Conservation (phyloP, 495 filamentous ascomycete genomes). For the Melanomma pulvis-pyrius region DNA sequence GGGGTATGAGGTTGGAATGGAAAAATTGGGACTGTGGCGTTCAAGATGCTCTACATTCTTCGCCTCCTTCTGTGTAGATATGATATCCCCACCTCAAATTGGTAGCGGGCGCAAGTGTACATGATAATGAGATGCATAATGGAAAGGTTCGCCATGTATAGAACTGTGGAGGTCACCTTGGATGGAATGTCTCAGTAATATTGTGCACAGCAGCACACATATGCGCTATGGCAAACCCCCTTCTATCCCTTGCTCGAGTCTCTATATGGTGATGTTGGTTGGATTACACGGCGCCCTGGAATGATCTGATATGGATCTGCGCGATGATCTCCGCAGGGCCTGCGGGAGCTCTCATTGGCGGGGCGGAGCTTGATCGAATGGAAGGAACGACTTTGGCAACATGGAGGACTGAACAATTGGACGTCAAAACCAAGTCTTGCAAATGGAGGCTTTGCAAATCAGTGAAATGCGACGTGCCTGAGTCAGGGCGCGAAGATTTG, state of each 20-base stretch:
- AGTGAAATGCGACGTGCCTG: too few species aligned
- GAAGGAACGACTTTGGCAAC: not conserved
- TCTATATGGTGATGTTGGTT: slow-evolving; percentile 3
- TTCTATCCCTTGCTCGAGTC: too few species aligned
- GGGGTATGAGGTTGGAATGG: not conserved
- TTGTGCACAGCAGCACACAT: too few species aligned
- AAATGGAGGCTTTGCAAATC: too few species aligned
- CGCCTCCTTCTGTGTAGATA: slow-evolving; percentile 4
- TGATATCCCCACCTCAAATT: slow-evolving; percentile 3
- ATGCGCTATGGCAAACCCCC: too few species aligned
- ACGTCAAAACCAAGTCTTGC: not conserved
- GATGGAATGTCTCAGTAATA: too few species aligned
- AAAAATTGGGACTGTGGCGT: not conserved
- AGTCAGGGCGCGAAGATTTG: too few species aligned
- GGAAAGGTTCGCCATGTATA: not conserved
- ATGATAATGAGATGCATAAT: not conserved
- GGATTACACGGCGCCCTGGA: not conserved
- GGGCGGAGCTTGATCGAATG: not conserved
- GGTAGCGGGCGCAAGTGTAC: not conserved
- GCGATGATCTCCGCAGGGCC: slow-evolving; percentile 1
- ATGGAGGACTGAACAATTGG: not conserved
- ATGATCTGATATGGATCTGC: not conserved
- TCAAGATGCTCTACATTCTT: not conserved
- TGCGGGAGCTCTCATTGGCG: slow-evolving; percentile 8
- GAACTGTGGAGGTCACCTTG: too few species aligned